A percentile compares a stretch with the other conserved stretches of the same genome.
Evolutionary conservation across 2,329 filamentous ascomycete species (phyloP).

Genomic region (Plenodomus lindquistii): DNA sequence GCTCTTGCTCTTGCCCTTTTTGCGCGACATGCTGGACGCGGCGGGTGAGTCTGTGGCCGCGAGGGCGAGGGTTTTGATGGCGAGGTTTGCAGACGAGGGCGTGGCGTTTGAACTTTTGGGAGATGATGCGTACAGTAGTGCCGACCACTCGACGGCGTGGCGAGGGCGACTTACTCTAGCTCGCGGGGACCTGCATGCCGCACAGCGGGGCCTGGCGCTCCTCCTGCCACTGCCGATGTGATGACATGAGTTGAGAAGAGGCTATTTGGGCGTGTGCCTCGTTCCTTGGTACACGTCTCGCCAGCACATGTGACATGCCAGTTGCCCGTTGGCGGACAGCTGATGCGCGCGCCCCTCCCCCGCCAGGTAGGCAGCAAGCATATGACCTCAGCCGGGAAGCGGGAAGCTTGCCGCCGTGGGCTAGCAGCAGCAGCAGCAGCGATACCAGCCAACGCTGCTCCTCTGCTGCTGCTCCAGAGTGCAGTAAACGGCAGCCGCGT

Average conservation of each 20-base stretch:
- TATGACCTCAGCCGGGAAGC: not conserved
- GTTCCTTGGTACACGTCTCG: not conserved
- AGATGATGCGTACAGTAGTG: slow-evolving; percentile 9
- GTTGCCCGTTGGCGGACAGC: not conserved
- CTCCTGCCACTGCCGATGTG: no score
- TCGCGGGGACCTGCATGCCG: not conserved
- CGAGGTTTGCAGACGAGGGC: not conserved
- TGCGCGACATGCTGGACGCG: slow-evolving; percentile 26
- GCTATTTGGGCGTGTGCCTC: not conserved
- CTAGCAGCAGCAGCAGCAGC: not conserved
- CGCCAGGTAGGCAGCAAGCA: not conserved
- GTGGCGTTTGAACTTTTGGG: not conserved
- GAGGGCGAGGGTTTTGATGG: not conserved
- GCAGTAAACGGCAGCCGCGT: not conserved
- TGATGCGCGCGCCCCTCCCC: not conserved
- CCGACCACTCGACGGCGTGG: slow-evolving; percentile 3
- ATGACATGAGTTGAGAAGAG: no score
- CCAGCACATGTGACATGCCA: not conserved
- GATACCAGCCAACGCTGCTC: no score
- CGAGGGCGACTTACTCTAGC: slow-evolving; percentile 4
- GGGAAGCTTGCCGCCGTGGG: no score
- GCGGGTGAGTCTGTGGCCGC: not conserved
- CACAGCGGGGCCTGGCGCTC: no score
- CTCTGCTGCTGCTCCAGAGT: not conserved
- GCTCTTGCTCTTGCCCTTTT: slow-evolving; percentile 34